Evolutionary conservation across 148 eudicot genomes (phyloP).

Genomic region (Cornus controversa): DNA sequence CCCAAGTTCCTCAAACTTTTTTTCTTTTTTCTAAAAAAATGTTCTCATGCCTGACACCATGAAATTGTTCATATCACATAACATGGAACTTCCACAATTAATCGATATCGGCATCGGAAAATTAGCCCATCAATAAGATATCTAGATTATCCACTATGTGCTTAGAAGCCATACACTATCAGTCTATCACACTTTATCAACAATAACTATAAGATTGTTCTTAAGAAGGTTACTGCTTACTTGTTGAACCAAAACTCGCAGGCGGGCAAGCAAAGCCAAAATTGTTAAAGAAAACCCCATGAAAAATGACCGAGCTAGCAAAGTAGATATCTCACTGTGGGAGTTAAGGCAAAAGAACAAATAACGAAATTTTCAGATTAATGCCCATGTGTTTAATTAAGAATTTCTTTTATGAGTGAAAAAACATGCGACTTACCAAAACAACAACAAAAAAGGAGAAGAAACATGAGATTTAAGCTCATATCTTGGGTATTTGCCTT

Average conservation of each 20-base stretch:
- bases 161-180: not conserved
- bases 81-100: not conserved
- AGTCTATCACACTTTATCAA: not conserved
- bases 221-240: constrained; percentile 36
- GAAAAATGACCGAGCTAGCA: constrained; percentile 89
- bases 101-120: not conserved
- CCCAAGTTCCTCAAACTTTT: not conserved
- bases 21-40: no score
- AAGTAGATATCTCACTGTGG: constrained; percentile 71
- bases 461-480: not conserved
- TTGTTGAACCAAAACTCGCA: constrained; percentile 93
- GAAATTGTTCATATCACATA: not conserved
- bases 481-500: no score
- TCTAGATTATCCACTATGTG: not conserved
- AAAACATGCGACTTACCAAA: not conserved
- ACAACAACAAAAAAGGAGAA: no score
- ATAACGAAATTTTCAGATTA: not conserved
- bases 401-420: not conserved
- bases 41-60: not conserved
- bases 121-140: not conserved
- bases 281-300: constrained; percentile 70
- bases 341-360: constrained; percentile 46
- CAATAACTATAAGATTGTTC: not conserved
- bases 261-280: constrained; percentile 83
- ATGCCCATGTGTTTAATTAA: not conserved